Base-by-base conservation (phyloP, 2,329 filamentous ascomycete species). In the Hymenoscyphus linearis region DNA sequence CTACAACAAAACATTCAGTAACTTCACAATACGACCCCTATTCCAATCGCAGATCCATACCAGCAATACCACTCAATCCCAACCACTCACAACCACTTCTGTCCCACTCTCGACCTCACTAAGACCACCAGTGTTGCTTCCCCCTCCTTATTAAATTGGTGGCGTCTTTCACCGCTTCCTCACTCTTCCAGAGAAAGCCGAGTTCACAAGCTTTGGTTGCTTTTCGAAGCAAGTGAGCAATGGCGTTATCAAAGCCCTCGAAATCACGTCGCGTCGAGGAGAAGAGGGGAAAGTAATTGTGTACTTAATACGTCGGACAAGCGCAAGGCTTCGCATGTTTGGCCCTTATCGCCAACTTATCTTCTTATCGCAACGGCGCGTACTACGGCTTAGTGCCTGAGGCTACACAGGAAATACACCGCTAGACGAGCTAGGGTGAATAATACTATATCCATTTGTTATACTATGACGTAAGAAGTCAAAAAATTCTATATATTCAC, bases 241-340 rank as follows among this genome's bases (percentile, higher is more conserved):
- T 13, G 44, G 7, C n/a, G 18, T 13, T 12, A 10, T 10, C n/a
- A 4, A 25, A 2, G 44, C 9, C 18, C 4, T 47, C 44, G 44
- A 47, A 47, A 22, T 25, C 18, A 25, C 27, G 6, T 47, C 44
- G 4, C 27, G 6, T 47, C 44, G 4, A 18, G 2, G 22, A n/a
- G 26, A 53, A 31, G 27, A 31, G 27, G 52, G 52, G 55, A 22
- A 18, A 44, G 13, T n/a, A 25, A 44, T 44, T 26, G 25, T 36
- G 55, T 44, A n/a, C n/a, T n/a, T n/a, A n/a, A n/a, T n/a, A 47
- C 37, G 25, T 53, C 7, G 52, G 52, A 34, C 50, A 53, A 53
- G 26, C 52, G 52, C 52, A n/a, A 53, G 26, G 52, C 52, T 40
- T 57, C 6, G 22, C 5, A 10, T 53, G 50, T 53, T 53, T 53